phyloP scores from a whole-genome alignment of 495 filamentous ascomycete genomes.

The Daldinia childiae region DNA sequence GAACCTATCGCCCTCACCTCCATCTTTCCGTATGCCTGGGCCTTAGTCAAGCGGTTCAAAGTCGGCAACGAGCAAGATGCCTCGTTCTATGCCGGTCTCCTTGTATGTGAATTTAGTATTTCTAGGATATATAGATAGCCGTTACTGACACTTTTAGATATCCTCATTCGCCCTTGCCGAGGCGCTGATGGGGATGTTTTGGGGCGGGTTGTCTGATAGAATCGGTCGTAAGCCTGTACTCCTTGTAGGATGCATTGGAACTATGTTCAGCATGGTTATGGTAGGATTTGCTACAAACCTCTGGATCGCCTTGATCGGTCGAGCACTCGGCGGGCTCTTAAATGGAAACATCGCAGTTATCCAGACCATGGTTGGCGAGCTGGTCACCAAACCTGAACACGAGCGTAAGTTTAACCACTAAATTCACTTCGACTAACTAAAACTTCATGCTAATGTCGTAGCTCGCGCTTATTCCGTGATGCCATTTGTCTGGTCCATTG shows the following conservation, averaged over 20 bases:
- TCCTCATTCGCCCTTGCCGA: constrained; percentile 85
- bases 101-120: constrained; percentile 49
- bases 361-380: constrained; percentile 90
- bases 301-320: constrained; percentile 77
- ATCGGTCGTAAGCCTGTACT: constrained; percentile 87
- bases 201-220: constrained; percentile 83
- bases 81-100: constrained; percentile 83
- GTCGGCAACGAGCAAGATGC: constrained; percentile 74
- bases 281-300: constrained; percentile 86
- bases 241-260: constrained; percentile 80
- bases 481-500: constrained; percentile 90
- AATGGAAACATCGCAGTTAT: constrained; percentile 92
- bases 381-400: constrained; percentile 80
- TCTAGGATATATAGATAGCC: background rate
- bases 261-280: constrained; percentile 78
- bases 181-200: constrained; percentile 82
- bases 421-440: background rate
- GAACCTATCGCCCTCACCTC: constrained; percentile 90
- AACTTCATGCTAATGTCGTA: constrained; percentile 50
- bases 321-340: constrained; percentile 79
- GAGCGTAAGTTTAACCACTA: constrained; percentile 69
- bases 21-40: constrained; percentile 89
- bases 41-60: constrained; percentile 77
- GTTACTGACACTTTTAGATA: constrained; percentile 53
- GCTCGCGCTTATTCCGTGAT: constrained; percentile 82